Evolutionary conservation across 2,329 filamentous ascomycete genomes (phyloP), one percentile per base, ranked within the genome.

Genomic region (Xylaria sp.): DNA sequence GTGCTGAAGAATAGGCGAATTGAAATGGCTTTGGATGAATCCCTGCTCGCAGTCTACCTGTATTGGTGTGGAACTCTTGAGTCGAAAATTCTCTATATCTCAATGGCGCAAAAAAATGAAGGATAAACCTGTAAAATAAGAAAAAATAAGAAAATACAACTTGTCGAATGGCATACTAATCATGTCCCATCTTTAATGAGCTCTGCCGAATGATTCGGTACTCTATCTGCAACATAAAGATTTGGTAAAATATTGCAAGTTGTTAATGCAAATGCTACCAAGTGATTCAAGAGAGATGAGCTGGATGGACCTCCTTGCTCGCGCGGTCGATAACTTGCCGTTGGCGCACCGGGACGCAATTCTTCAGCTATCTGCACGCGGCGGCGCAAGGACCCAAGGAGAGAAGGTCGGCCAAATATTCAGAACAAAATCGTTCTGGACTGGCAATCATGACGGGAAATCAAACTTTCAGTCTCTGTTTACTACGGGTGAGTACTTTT

Each of bases 381-480:
- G 66, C 13, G 59, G 39, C 37, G 72, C 66, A 5, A 61, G 46
- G 13, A 71, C 61, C 12, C 69, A 72, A 7, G 65, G 69, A 9
- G 73, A 76, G n/a, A 72, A 68, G 31, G 67, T 77, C 5, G 75
- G 76, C 66, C 73, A 76, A 57, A 79, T 80, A 39, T 77, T 80
- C 39, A 73, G 73, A n/a, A 78, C 74, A 1, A 80, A 80, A 13
- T 44, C 76, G 12, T 80, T 80, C 39, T 70, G 73, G 12, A 77
- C 75, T 2, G 67, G 71, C 0, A 58, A 66, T 8, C 66, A 78
- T 7, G 70, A 75, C 34, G 71, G 71, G 28, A 70, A 69, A 28
- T 66, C 71, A 18, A 74, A 76, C 5, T 77, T 80, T 63, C 76
- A 79, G 58, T 77, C 77, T 5, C 70, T 76, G 15, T 80, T 80